phyloP scores from a whole-genome alignment of 495 filamentous ascomycete genomes.

The Neurospora sp. region DNA sequence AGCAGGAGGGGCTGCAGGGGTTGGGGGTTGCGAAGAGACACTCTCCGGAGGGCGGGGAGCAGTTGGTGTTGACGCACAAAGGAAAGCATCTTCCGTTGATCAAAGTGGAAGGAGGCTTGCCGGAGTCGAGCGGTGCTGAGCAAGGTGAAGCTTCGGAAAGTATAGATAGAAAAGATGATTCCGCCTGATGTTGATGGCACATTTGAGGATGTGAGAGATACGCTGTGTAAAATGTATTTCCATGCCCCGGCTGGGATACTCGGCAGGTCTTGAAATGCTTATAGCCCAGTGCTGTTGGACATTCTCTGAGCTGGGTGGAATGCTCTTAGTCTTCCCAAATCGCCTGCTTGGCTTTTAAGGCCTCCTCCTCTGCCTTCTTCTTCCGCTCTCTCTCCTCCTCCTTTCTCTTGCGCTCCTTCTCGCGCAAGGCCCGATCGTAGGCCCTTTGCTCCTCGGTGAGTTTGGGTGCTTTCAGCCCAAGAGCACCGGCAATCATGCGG shows the following conservation, averaged over 20 bases:
- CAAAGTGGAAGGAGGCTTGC: neutral
- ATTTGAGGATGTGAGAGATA: neutral
- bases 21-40: constrained; percentile 52
- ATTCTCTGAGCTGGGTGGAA: neutral
- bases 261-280: neutral
- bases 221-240: neutral
- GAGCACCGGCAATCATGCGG: constrained; percentile 78
- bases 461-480: constrained; percentile 73
- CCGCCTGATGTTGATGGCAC: neutral
- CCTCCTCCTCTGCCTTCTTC: constrained; percentile 53
- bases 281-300: neutral
- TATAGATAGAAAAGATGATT: neutral
- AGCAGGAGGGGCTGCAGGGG: constrained; percentile 51
- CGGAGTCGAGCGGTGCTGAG: neutral
- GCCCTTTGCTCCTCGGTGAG: constrained; percentile 79
- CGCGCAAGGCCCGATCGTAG: constrained; percentile 74
- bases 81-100: constrained; percentile 31
- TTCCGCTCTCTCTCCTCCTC: constrained; percentile 62
- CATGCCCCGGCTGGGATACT: neutral
- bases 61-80: constrained; percentile 47
- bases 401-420: constrained; percentile 71
- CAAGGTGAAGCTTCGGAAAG: neutral
- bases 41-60: constrained; percentile 10
- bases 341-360: constrained; percentile 58
- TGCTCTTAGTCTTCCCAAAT: constrained; percentile 68